Evolutionary conservation across 1,139 yeast genomes (phyloP).

Genomic region (Suhomyces maxii): DNA sequence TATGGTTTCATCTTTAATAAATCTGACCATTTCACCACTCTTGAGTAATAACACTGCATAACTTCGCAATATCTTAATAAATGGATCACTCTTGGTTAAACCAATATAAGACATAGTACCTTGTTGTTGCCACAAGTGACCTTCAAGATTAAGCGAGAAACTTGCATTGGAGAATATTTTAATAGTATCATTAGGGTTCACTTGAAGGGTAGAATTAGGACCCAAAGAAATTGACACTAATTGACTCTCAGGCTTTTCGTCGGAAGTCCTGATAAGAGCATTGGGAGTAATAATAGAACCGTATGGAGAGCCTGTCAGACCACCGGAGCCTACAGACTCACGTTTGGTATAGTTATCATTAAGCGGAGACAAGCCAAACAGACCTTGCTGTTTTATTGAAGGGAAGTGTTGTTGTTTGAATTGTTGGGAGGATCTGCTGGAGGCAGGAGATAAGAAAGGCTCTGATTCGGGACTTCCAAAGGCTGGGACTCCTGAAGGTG

Average conservation of each 20-base stretch:
- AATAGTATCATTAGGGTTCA: conserved; percentile 39
- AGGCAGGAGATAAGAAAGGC: background rate
- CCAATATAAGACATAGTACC: conserved; percentile 48
- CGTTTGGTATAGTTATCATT: background rate
- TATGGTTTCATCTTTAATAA: conserved; percentile 24
- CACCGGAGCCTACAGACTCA: background rate
- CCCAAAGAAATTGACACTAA: conserved; percentile 37
- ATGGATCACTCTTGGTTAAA: conserved; percentile 44
- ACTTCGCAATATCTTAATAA: conserved; percentile 38
- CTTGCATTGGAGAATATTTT: conserved; percentile 39
- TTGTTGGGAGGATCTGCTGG: background rate
- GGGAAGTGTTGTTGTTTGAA: conserved; percentile 1
- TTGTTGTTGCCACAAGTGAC: conserved; percentile 41
- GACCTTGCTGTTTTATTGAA: conserved; percentile 1
- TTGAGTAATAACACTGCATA: conserved; percentile 37
- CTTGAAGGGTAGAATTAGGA: conserved; percentile 36
- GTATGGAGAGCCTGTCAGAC: background rate
- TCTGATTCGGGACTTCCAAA: background rate
- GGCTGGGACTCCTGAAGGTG: background rate
- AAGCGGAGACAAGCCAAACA: background rate
- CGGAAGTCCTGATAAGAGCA: background rate
- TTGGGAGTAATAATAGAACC: background rate
- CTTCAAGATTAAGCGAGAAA: conserved; percentile 39
- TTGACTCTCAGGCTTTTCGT: background rate
- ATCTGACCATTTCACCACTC: conserved; percentile 39